Evolutionary conservation across 2,329 filamentous ascomycete genomes (phyloP), one percentile per base, ranked within the genome.

Genomic region (Simplicillium sp.): DNA sequence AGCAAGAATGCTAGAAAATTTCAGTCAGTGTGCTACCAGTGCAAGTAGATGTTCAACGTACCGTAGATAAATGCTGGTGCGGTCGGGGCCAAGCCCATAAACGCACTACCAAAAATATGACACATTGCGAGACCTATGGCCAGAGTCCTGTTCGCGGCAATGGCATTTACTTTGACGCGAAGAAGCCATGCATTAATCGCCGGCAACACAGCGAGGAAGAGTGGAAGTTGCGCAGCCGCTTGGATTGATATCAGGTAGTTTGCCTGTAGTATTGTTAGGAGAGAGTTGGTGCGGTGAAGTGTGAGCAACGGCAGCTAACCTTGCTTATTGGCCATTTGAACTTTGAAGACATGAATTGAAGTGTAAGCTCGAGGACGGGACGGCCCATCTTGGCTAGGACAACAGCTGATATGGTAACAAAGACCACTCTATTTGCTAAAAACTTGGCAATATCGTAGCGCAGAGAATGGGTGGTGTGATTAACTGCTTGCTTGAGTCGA

Each of bases 261-360:
- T 18, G 34, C 28, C 39, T 41, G n/a, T 13, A n/a, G 25, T 11
- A 3, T 16, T 29, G 9, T 16, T 35, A 11, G 11, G 15, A 8
- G 11, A 11, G 29, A 20, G 4, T 25, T 8, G n/a, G 34, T 20
- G 4, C 7, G 14, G 11, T 20, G 17, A 7, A 15, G n/a, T 11
- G 16, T 14, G 12, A 20, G 11, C 12, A 4, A 11, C 5, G 12
- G 11, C 17, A 32, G 28, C n/a, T n/a, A n/a, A 41, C 39, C 15
- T 37, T 35, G 25, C 39, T 41, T 7, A 41, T 41, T 9, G 39
- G 39, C 39, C 34, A 41, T 12, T 41, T 3, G 16, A 41, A 41
- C 34, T 41, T 41, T 9, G 16, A n/a, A 11, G 33, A 31, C 34
- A 41, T 36, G 16, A 41, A 41, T 20, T 41, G 39, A 11, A 18